A percentile compares a stretch with the other conserved stretches of the same genome.
These are phyloP conservation scores for Globisporangium rhizosaccharum DNA, from an alignment of 352 stramenopile species.

Conservation along the genomic window DNA sequence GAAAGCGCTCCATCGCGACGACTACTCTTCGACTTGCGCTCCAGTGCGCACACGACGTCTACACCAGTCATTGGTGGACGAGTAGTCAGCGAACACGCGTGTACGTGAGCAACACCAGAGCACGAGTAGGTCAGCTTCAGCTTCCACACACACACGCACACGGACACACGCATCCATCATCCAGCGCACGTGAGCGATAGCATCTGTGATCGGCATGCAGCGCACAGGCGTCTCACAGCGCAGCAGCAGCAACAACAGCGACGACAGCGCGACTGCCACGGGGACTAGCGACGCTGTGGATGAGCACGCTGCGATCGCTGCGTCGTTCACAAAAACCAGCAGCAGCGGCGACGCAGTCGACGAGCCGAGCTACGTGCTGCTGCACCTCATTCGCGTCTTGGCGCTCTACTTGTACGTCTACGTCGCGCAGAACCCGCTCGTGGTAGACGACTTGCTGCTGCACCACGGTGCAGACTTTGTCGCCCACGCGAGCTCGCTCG, in stretches of 20 bases:
- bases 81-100: no score
- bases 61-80: no score
- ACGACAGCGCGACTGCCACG: not conserved
- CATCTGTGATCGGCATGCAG: not conserved
- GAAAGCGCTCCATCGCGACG: no score
- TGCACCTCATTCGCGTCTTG: slow-evolving; percentile 61
- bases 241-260: not conserved
- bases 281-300: not conserved
- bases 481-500: slow-evolving; percentile 13
- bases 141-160: no score
- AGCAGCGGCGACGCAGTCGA: not conserved
- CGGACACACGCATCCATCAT: no score
- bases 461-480: slow-evolving; percentile 9
- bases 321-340: not conserved
- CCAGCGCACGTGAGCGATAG: not conserved
- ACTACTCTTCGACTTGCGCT: no score
- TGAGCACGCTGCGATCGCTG: slow-evolving; percentile 1
- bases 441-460: slow-evolving; percentile 33
- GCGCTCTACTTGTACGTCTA: slow-evolving; percentile 56
- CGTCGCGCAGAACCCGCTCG: slow-evolving; percentile 32
- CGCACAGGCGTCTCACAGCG: no score
- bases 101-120: no score
- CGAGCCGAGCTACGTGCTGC: slow-evolving; percentile 24
- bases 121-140: no score
- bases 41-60: no score